Evolutionary conservation across 2,329 filamentous ascomycete species (phyloP), one percentile per base, ranked within the genome.

Genomic region (Ascomycota sp.): DNA sequence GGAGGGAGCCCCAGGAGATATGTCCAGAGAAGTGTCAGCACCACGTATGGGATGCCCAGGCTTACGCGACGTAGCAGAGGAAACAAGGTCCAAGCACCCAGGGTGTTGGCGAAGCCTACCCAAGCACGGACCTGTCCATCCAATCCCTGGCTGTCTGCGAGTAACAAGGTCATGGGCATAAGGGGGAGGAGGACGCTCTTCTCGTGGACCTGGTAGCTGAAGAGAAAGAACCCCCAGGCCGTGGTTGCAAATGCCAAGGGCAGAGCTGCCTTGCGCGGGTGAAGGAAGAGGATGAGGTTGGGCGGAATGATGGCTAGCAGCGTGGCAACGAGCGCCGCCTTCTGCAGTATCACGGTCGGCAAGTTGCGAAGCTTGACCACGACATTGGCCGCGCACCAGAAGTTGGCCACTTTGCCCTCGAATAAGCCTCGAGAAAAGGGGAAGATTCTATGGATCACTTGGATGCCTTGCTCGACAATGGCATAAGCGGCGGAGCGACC

Each of bases 361-460:
- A 82, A 89, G 12, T 68, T 59, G 40, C 78, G 69, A 28, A 98
- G 68, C 56, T 98, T 98, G 57, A 92, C 64, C 36, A 91, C 64
- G 1, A 89, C 76, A 50, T 95, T 91, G 36, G 86, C 64, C 5
- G 83, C 76, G 50, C 89, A 98, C 89, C 89, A 98, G 47, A 93
- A 77, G 50, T 98, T 98, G 47, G 89, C 89, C 13, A 98, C 91
- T 55, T 98, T 98, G 59, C 95, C 89, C 56, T 98, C 91, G 47
- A 95, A 98, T 6, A 98, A 59, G 4, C 89, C 89, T n/a, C 89
- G 73, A 1, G 84, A 73, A 49, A 98, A 93, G 1, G 91, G 89
- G 46, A 98, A 95, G 37, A 95, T 68, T n/a, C 89, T 76, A 51
- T 93, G 81, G 9, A 93, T 57, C 44, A 83, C 69, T 54, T 98